These are phyloP conservation scores for Ophiocordyceps camponoti-saundersi DNA, from an alignment of 2,329 filamentous ascomycete genomes.

Conservation along the genomic window DNA sequence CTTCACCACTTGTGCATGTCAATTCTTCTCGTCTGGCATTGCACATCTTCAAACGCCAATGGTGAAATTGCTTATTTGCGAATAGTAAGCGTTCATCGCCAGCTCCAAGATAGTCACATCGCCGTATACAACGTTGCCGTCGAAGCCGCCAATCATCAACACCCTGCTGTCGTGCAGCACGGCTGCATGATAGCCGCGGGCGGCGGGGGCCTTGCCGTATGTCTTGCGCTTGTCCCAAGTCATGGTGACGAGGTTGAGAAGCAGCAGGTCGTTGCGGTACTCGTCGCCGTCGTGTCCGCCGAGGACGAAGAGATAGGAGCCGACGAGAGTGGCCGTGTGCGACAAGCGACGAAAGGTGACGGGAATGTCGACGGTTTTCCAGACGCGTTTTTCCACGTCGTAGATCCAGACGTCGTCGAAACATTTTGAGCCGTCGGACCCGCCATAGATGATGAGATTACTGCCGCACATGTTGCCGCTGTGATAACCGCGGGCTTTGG, in stretches of 20 bases:
- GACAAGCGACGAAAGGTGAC: constrained; percentile 47
- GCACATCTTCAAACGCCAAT: constrained; percentile 37
- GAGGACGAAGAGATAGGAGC: constrained; percentile 53
- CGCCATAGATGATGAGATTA: constrained; percentile 56
- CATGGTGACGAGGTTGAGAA: constrained; percentile 57
- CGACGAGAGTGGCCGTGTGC: constrained; percentile 52
- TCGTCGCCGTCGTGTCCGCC: constrained; percentile 55
- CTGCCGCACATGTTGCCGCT: constrained; percentile 57
- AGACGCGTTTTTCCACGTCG: constrained; percentile 44
- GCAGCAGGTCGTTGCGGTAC: constrained; percentile 51
- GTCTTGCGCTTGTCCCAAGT: constrained; percentile 52
- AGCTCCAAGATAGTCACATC: constrained; percentile 52
- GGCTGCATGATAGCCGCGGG: constrained; percentile 49
- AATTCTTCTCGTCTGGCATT: background rate
- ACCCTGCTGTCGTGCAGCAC: constrained; percentile 49
- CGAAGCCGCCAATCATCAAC: constrained; percentile 49
- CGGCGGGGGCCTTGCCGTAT: constrained; percentile 45
- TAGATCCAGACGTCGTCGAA: constrained; percentile 62
- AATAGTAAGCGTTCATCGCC: constrained; percentile 55
- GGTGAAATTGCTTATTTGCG: constrained; percentile 55
- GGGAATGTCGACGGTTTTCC: constrained; percentile 42
- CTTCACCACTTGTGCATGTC: background rate
- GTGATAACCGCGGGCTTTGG: constrained; percentile 52
- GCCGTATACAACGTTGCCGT: constrained; percentile 49
- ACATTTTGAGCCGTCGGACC: constrained; percentile 53